Evolutionary conservation across 768 basidiomycete species (phyloP).

Genomic region (Fibroporia radiculosa): DNA sequence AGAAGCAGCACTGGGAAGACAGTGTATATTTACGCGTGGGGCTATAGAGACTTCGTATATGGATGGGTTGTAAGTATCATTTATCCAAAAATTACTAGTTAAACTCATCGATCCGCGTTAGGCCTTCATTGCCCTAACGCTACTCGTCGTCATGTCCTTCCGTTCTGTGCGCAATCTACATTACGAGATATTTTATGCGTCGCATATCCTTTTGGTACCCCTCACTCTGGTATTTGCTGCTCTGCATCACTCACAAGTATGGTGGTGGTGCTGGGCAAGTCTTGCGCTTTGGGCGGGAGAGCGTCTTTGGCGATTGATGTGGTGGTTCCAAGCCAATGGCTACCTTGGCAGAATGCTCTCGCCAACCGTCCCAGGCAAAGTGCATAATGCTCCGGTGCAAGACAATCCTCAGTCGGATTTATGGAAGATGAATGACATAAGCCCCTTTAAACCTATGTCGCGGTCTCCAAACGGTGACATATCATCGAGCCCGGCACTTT

Average conservation of each 20-base stretch:
- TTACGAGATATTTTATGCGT: slow-evolving; percentile 60
- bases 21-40: slow-evolving; percentile 46
- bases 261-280: slow-evolving; percentile 64
- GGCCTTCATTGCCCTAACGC: slow-evolving; percentile 49
- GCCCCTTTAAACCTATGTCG: neutral
- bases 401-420: neutral
- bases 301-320: slow-evolving; percentile 44
- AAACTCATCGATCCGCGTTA: too few species aligned
- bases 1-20: slow-evolving; percentile 32
- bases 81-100: too few species aligned
- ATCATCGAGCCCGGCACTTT: neutral
- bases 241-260: slow-evolving; percentile 59
- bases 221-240: slow-evolving; percentile 52
- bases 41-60: slow-evolving; percentile 53
- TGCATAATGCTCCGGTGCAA: neutral
- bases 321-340: slow-evolving; percentile 56
- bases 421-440: neutral
- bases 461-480: neutral
- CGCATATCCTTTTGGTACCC: slow-evolving; percentile 58
- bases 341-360: slow-evolving; percentile 27
- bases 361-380: slow-evolving; percentile 1
- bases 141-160: slow-evolving; percentile 45
- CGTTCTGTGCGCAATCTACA: slow-evolving; percentile 40
- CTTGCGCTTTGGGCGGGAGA: slow-evolving; percentile 58
- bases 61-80: slow-evolving; percentile 43